These are phyloP conservation scores for Rhodotorula taiwanensis DNA, from an alignment of 768 basidiomycete genomes.

Conservation along the genomic window DNA sequence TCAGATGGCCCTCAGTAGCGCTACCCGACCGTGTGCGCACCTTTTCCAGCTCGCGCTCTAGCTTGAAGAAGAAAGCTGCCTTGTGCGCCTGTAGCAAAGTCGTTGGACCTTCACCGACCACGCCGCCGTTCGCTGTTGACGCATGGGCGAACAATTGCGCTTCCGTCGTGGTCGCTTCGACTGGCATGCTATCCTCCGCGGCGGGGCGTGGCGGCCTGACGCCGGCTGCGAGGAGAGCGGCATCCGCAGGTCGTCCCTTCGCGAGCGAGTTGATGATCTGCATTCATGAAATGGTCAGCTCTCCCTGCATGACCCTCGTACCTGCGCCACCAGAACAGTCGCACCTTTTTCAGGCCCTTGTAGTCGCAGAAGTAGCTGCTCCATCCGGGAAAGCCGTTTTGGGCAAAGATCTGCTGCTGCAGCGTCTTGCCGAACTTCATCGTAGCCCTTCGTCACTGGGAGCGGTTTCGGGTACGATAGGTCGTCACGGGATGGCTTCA, in stretches of 20 bases:
- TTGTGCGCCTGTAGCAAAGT: conserved; percentile 89
- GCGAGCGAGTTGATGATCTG: conserved; percentile 92
- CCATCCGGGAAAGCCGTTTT: conserved; percentile 81
- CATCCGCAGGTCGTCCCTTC: conserved; percentile 82
- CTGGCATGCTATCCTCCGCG: conserved; percentile 29
- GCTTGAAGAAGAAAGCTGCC: conserved; percentile 97
- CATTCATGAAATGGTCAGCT: not conserved
- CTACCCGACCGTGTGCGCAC: conserved; percentile 47
- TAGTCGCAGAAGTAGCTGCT: conserved; percentile 92
- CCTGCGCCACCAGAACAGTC: no score
- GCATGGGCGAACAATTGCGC: conserved; percentile 34
- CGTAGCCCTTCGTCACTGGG: not conserved
- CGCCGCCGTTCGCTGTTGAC: conserved; percentile 21
- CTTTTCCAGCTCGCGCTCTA: conserved; percentile 96
- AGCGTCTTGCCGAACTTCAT: conserved; percentile 94
- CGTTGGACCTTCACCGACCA: conserved; percentile 45
- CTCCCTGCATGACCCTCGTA: not conserved
- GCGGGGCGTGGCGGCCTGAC: conserved; percentile 45
- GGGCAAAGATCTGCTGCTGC: conserved; percentile 61
- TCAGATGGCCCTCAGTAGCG: no score
- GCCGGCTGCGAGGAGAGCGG: conserved; percentile 75
- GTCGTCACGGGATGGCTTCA: no score
- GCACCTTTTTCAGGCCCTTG: conserved; percentile 74
- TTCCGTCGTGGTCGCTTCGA: conserved; percentile 28
- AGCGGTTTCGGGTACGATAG: not conserved